Percentiles rank a stretch among this genome's conserved stretches.
Conservation (phyloP, 768 basidiomycete genomes). For the Termitomyces sp. region DNA sequence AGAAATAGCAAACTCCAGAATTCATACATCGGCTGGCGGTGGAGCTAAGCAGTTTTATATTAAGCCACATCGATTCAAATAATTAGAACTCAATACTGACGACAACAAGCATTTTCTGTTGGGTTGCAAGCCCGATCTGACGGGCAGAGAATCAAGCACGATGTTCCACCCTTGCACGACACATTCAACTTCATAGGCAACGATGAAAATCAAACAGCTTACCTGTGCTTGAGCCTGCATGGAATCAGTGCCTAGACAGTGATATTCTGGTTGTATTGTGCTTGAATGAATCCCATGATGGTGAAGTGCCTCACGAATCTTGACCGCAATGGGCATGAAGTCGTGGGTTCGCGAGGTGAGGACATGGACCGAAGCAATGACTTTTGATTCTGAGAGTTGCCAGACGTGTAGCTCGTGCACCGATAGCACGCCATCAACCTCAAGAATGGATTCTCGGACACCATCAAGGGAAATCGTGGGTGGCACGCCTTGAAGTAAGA, state of each 20-base stretch:
- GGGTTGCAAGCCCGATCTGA: conserved; percentile 63
- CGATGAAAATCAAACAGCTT: not conserved
- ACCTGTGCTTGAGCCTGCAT: conserved; percentile 50
- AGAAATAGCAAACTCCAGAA: conserved; percentile 3
- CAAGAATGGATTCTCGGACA: conserved; percentile 74
- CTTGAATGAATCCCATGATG: conserved; percentile 90
- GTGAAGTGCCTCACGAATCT: conserved; percentile 82
- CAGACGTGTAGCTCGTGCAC: conserved; percentile 95
- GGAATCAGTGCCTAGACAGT: conserved; percentile 25
- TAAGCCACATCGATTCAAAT: not conserved
- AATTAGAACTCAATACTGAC: conserved; percentile 38
- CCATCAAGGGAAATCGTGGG: conserved; percentile 85
- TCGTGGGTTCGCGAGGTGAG: conserved; percentile 74
- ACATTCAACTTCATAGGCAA: conserved; percentile 3
- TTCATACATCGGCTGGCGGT: conserved; percentile 32
- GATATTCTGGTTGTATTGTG: conserved; percentile 91
- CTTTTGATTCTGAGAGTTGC: conserved; percentile 94
- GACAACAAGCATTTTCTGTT: conserved; percentile 71
- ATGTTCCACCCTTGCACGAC: conserved; percentile 33
- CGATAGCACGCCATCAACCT: conserved; percentile 79
- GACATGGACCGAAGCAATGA: conserved; percentile 95
- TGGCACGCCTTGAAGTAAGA: conserved; percentile 92
- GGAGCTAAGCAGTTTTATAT: conserved; percentile 32
- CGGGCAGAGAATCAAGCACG: conserved; percentile 71
- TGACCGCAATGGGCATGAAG: conserved; percentile 85